Base-by-base conservation (phyloP, 352 stramenopile genomes). In the Globisporangium echinulatum region DNA sequence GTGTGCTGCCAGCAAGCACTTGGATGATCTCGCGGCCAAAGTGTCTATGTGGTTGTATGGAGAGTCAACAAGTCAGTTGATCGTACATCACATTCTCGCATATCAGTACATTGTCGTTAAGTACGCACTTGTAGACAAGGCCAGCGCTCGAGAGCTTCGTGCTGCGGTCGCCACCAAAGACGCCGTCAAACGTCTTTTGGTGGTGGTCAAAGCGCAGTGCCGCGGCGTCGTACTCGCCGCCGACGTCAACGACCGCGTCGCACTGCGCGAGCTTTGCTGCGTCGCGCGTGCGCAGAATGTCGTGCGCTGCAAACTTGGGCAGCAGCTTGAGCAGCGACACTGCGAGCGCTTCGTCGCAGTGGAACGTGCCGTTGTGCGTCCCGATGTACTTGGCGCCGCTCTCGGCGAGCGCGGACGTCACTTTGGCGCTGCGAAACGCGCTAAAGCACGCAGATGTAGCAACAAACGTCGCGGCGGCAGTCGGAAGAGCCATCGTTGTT, bases 331-430 rank as follows among this genome's bases (percentile, higher is more conserved):
- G 84, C 75, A 99, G 94, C 55, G 87, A 98, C 37, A 98, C 95
- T 4, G 96, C 97, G 61, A 99, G 82, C 52, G 96, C 96, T 70
- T 99, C 97, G 68, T 99, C 97, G 60, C 96, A 98, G 75, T 99
- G 97, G 79, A 99, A 99, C 60, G 87, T 97, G 52, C 96, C 96
- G 54, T 96, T 97, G 84, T 99, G 97, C 6, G 96, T 99, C 56
- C 95, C 96, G 66, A 99, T 98, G 67, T 90, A 86, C 67, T 96
- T 96, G 49, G 68, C 63, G 37, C 55, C 63, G n/a, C 58, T 62
- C 33, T 82, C 59, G 4, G 58, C 42, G 19, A 84, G 59, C 19
- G 70, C 62, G 0, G 82, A 90, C 37, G 71, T 69, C 62, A 92
- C 75, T 25, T 77, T 74, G 8, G 64, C 74, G 49, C 60, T 62